Base-by-base conservation (phyloP, 2,329 filamentous ascomycete genomes). In the Trichoderma arundinaceum region DNA sequence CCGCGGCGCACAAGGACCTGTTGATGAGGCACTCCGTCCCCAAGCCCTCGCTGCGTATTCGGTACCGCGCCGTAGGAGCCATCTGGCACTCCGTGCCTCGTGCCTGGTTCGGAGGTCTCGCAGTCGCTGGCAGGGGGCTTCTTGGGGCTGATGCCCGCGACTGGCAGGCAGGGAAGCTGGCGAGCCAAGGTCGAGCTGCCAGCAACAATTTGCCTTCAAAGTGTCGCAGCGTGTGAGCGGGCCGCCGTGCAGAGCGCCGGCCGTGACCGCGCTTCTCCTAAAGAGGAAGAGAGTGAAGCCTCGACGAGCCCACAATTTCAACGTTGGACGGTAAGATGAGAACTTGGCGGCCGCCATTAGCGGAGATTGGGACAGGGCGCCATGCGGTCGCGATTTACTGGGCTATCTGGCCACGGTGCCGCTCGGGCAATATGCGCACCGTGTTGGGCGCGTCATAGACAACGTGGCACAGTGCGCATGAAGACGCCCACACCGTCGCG, bases 311-410 rank as follows among this genome's bases (percentile, higher is more conserved):
- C 60, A 65, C 53, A 65, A 38, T 48, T 64, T 48, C 43, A 43
- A 38, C 39, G 59, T 51, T 57, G 62, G 62, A 53, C 48, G 61
- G 61, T 65, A 65, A 65, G 62, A 65, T 60, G 56, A 61, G 66
- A 66, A 63, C 63, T 67, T 67, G 65, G 65, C 60, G 65, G 64
- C 64, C 64, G 59, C 64, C 59, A 66, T 63, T 64, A 64, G 52
- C 65, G 65, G 65, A 66, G 65, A 66, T 66, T 66, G 65, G 62
- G 65, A 66, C 64, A 66, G 48, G 64, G 48, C 48, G 58, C 49
- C 48, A 66, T 51, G 32, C 43, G 19, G 41, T 52, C 59, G 51
- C 51, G 44, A 8, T 64, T 64, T 58, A 64, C 46, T 48, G 60
- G 28, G 46, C 46, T 65, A 67, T 60, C 67, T 4, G 12, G 39